Conservation (phyloP, 139 green algal species). For the Bryopsis sp. region DNA sequence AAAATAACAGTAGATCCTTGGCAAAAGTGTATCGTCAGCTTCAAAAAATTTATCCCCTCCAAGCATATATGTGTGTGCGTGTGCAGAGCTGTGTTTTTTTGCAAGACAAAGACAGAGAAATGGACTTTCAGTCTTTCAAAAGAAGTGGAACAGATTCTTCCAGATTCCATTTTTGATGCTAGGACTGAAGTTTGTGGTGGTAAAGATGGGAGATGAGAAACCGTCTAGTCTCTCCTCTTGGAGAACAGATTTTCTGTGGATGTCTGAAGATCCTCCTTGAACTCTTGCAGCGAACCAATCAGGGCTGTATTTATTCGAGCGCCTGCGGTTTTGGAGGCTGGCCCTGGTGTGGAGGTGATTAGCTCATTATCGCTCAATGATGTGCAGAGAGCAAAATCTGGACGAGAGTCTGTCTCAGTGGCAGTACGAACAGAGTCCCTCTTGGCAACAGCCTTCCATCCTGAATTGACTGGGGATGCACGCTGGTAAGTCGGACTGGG, state of each 20-base stretch:
- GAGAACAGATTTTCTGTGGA: slow-evolving; percentile 6
- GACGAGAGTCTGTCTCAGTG: slow-evolving; percentile 54
- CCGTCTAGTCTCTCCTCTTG: no score
- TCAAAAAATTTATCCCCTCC: no score
- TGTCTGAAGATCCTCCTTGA: slow-evolving; percentile 7
- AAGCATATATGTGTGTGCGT: no score
- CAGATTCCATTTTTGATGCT: no score
- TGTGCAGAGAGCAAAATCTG: slow-evolving; percentile 38
- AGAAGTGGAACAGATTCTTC: no score
- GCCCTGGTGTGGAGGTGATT: slow-evolving; percentile 72
- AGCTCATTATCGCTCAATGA: slow-evolving; percentile 54
- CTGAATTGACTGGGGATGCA: slow-evolving; percentile 86
- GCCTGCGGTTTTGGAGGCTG: slow-evolving; percentile 72
- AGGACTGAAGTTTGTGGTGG: no score
- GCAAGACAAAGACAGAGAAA: no score
- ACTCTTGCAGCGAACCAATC: slow-evolving; percentile 33
- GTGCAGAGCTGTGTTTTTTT: no score
- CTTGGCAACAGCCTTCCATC: slow-evolving; percentile 95
- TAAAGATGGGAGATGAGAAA: no score
- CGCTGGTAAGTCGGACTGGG: slow-evolving; percentile 50
- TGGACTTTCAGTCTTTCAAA: no score
- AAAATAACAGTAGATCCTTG: no score
- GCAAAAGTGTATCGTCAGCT: no score
- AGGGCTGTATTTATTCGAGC: slow-evolving; percentile 92
- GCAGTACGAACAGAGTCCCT: slow-evolving; percentile 72